phyloP scores from a whole-genome alignment of 805 yeast species.

The Metschnikowia santaceciliae region DNA sequence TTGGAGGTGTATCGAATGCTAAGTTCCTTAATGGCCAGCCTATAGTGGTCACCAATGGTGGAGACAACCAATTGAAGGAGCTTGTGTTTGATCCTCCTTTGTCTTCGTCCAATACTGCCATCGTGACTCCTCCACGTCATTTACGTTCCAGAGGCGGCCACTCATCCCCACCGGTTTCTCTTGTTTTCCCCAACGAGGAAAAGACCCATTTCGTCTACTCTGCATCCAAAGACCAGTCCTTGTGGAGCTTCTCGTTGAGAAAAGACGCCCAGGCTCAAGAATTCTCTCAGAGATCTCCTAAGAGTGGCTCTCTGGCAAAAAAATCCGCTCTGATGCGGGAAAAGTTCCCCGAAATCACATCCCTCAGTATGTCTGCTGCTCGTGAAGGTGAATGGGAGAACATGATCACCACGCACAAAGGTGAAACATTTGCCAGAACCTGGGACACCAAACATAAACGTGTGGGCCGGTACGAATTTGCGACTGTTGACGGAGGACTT shows the following conservation, averaged over 20 bases:
- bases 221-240: slow-evolving; percentile 78
- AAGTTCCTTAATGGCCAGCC: slow-evolving; percentile 89
- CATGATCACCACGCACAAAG: slow-evolving; percentile 81
- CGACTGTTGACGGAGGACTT: slow-evolving; percentile 72
- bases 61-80: slow-evolving; percentile 85
- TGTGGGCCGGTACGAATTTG: slow-evolving; percentile 68
- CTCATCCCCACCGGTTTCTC: slow-evolving; percentile 77
- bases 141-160: slow-evolving; percentile 98
- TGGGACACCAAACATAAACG: slow-evolving; percentile 82
- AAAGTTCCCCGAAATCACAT: slow-evolving; percentile 72
- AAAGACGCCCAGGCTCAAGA: slow-evolving; percentile 97
- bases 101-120: slow-evolving; percentile 55
- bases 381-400: slow-evolving; percentile 93
- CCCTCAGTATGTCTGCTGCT: slow-evolving; percentile 67
- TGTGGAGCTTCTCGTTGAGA: slow-evolving; percentile 90
- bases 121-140: slow-evolving; percentile 85
- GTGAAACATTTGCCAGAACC: slow-evolving; percentile 78
- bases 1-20: slow-evolving; percentile 75
- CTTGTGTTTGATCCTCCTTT: slow-evolving; percentile 90
- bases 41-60: slow-evolving; percentile 82
- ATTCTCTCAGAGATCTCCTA: slow-evolving; percentile 69
- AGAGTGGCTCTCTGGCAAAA: slow-evolving; percentile 20
- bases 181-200: slow-evolving; percentile 71
- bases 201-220: slow-evolving; percentile 79
- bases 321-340: slow-evolving; percentile 50